Evolutionary conservation across 306 rosid species (phyloP), one percentile per base, ranked within the genome.

Genomic region (Arachis hypogaea): DNA sequence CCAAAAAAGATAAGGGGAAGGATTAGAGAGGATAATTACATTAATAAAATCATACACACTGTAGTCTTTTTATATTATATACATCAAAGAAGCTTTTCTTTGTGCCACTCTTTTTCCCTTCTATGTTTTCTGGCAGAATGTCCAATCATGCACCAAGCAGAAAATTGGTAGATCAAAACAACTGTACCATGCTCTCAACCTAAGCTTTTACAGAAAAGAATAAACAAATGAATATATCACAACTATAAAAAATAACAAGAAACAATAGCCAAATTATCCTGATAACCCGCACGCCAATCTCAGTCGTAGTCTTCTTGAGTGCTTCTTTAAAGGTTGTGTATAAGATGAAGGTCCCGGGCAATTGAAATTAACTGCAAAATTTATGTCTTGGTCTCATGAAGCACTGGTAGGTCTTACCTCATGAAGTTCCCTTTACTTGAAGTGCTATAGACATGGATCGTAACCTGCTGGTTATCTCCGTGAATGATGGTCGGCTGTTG

Each of bases 401-500:
- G 64, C 29, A 67, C 59, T 67, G 63, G 66, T 54, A 16, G 85
- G 75, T 65, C 80, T 80, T 56, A 50, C 28, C 49, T 66, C 76
- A 73, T 72, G 77, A 11, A 45, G 55, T 79, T 49, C 75, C 88
- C 78, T 71, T 88, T 8, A 73, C 38, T 80, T 83, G 85, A 73
- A 86, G 72, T 58, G 83, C 65, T 16, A 68, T 49, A 50, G 81
- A 88, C 91, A 90, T 88, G 28, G 89, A 76, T 59, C 88, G 81
- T 77, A 90, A 67, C 68, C 89, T 73, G 77, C 67, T 55, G 18
- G 96, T 77, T 69, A 90, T 86, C 82, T 86, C 88, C 0, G 93
- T 84, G 75, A 90, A 90, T 7, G 96, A 84, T 3, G 96, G 93
- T 4, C 93, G 85, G 28, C 50, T 59, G 58, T 88, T 88, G 0